Evolutionary conservation across 1,284 basidiomycete genomes (phyloP).

Genomic region (Cryptococcus depauperatus): DNA sequence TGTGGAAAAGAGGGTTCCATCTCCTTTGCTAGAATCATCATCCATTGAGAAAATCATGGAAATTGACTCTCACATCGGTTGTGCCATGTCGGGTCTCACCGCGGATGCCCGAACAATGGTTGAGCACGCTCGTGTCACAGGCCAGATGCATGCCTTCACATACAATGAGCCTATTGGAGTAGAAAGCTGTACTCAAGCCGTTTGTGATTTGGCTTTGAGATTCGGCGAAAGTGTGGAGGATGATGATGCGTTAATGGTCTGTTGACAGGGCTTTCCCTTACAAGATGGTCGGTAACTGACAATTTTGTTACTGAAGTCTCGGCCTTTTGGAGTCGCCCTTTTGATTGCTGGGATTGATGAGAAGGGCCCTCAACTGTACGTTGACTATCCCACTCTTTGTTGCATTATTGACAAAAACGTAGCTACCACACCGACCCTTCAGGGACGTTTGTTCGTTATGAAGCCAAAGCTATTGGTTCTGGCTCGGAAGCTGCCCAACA

Average conservation of each 20-base stretch:
- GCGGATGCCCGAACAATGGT: conserved; percentile 99
- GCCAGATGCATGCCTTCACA: conserved; percentile 90
- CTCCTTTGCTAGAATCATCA: conserved; percentile 85
- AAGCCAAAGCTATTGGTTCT: conserved; percentile 97
- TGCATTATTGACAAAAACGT: background rate
- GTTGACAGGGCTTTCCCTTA: conserved; percentile 22
- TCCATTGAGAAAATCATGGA: conserved; percentile 99
- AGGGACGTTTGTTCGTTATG: conserved; percentile 94
- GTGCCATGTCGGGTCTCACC: conserved; percentile 96
- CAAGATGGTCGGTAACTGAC: background rate
- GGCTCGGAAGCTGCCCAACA: conserved; percentile 97
- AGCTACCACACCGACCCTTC: conserved; percentile 98
- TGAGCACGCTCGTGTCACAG: conserved; percentile 97
- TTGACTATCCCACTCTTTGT: background rate
- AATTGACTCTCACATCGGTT: conserved; percentile 91
- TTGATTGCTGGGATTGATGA: conserved; percentile 96
- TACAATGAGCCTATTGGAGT: conserved; percentile 97
- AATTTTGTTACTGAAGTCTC: conserved; percentile 52
- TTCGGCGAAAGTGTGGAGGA: conserved; percentile 99
- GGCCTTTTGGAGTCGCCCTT: conserved; percentile 96
- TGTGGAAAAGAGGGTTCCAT: conserved; percentile 98
- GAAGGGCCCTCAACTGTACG: conserved; percentile 85
- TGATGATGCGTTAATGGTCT: conserved; percentile 92
- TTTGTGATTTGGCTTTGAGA: conserved; percentile 91
- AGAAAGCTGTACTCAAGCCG: conserved; percentile 93